Evolutionary conservation across 805 yeast species (phyloP), one percentile per base, ranked within the genome.

Genomic region (Pichia insulana): DNA sequence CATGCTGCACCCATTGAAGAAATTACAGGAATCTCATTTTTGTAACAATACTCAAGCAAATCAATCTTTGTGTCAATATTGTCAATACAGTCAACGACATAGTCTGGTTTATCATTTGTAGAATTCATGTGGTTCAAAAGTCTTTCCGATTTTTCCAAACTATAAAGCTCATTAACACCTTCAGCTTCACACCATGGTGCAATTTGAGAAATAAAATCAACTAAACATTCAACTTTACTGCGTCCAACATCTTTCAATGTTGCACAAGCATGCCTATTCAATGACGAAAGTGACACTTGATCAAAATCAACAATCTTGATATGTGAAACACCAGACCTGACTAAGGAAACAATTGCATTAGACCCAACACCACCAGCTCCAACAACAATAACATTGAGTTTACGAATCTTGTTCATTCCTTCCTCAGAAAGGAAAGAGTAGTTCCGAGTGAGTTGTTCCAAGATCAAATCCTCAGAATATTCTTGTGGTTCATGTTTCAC

Each of bases 361-460:
- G 97, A 89, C 2, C 99, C 99, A 33, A 92, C 99, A 45, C 99
- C 99, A 45, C 99, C 99, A 15, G 90, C 92, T 26, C 99, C 98
- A 26, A 77, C 79, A 13, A 90, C 83, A 2, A 87, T 83, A 2
- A 89, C 74, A 43, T 75, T 71, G 55, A 86, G 81, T 11, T 70
- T 63, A 42, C 96, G 76, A 15, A 92, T 74, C 45, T 76, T 76
- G 16, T 64, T 61, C 76, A 88, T 79, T 1, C 96, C 97, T 17
- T 80, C 83, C 40, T 83, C 85, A 11, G 96, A 87, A 22, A 92
- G 68, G 58, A 92, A 92, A 1, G 95, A 97, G 58, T 85, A 83
- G 65, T 90, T 92, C 48, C 98, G 70, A 0, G 97, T 95, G 31
- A 90, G 73, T 59, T 92, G 97, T 63, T 92, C 98, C 44, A 83